Percentiles rank a stretch among this genome's conserved stretches.
These are phyloP conservation scores for Hypoxylon rubiginosum DNA, from an alignment of 2,329 filamentous ascomycete species.

Conservation along the genomic window DNA sequence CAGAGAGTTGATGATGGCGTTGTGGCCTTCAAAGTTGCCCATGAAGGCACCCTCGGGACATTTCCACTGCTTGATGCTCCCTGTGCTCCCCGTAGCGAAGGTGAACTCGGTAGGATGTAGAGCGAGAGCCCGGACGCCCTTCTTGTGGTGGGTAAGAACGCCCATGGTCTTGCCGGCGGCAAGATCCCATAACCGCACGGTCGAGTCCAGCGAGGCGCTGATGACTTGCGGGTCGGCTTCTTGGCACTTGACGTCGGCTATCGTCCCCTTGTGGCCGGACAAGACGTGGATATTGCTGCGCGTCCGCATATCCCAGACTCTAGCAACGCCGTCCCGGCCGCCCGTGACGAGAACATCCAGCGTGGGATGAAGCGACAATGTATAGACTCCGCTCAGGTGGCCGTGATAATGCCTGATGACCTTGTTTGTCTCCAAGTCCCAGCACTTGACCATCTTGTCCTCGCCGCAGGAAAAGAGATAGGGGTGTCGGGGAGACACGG, in stretches of 20 bases:
- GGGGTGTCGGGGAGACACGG: constrained; percentile 91
- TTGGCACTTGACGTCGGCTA: constrained; percentile 91
- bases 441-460: constrained; percentile 99
- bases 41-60: constrained; percentile 98
- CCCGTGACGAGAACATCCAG: constrained; percentile 95
- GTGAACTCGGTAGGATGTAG: constrained; percentile 95
- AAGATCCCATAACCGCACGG: constrained; percentile 93
- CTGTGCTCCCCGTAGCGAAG: constrained; percentile 91
- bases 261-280: constrained; percentile 89
- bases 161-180: constrained; percentile 97
- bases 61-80: constrained; percentile 99
- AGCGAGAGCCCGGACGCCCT: constrained; percentile 88
- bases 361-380: constrained; percentile 91
- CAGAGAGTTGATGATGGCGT: constrained; percentile 94
- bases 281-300: constrained; percentile 96
- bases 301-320: constrained; percentile 99
- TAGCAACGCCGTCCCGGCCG: constrained; percentile 91
- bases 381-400: constrained; percentile 95
- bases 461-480: constrained; percentile 98
- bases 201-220: constrained; percentile 90
- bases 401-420: constrained; percentile 98
- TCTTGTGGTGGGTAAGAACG: constrained; percentile 97
- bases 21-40: constrained; percentile 98
- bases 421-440: constrained; percentile 99
- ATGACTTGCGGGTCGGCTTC: constrained; percentile 98